Conservation (phyloP, 176 grass and related monocot genomes). For the Triticum timopheevii region DNA sequence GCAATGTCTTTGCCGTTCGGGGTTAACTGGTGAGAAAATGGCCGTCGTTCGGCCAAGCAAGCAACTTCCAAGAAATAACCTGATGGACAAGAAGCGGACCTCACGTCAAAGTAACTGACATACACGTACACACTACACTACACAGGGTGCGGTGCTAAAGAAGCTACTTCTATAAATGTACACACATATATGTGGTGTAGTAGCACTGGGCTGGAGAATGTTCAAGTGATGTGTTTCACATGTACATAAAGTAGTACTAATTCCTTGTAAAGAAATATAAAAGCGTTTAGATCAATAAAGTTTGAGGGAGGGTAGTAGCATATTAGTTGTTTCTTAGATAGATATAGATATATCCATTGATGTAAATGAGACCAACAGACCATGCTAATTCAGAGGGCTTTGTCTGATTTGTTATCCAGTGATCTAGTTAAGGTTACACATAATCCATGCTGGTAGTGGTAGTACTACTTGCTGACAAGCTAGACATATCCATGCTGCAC, state of each 20-base stretch:
- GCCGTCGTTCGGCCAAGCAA: slow-evolving; percentile 5
- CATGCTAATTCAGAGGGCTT: not conserved
- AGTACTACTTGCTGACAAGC: not conserved
- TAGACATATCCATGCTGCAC: slow-evolving; percentile 5
- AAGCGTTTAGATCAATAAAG: too few species aligned
- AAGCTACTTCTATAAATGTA: not conserved
- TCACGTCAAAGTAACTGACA: not conserved
- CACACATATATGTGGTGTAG: not conserved
- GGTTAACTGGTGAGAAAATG: slow-evolving; percentile 9
- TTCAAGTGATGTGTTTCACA: too few species aligned
- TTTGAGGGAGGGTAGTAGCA: too few species aligned
- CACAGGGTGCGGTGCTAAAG: not conserved
- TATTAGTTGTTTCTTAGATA: too few species aligned
- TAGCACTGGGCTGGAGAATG: not conserved
- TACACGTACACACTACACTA: not conserved
- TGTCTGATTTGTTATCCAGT: not conserved
- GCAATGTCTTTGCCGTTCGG: slow-evolving; percentile 28
- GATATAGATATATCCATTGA: not conserved
- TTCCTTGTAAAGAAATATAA: too few species aligned
- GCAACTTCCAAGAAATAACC: slow-evolving; percentile 27
- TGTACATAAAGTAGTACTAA: too few species aligned
- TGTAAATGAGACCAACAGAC: not conserved
- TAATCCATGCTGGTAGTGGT: not conserved
- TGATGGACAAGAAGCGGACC: not conserved
- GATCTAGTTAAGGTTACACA: not conserved